Conservation (phyloP, 371 early-diverging fungal genomes). For the Mortierella polycephala region DNA sequence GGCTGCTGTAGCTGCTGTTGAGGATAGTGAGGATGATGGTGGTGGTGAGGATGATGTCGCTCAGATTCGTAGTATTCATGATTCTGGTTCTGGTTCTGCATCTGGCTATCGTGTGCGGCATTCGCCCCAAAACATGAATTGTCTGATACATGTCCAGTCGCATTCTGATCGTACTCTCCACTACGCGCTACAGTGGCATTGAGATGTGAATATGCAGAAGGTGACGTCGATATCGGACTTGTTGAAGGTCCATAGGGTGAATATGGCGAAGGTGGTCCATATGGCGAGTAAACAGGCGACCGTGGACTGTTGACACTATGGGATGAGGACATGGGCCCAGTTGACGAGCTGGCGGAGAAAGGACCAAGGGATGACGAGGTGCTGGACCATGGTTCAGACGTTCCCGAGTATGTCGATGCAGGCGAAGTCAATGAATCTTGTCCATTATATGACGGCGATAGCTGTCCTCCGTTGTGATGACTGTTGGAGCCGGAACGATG, state of each 20-base stretch:
- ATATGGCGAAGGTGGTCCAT: constrained; percentile 26
- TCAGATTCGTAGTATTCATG: not conserved
- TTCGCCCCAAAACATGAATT: not conserved
- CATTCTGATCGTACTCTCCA: not conserved
- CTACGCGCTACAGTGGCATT: not conserved
- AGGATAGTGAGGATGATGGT: not conserved
- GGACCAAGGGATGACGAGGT: constrained; percentile 22
- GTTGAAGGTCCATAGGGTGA: constrained; percentile 19
- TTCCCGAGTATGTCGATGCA: constrained; percentile 25
- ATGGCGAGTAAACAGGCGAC: constrained; percentile 28
- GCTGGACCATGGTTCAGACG: constrained; percentile 33
- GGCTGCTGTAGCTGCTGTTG: not conserved
- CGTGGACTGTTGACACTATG: constrained; percentile 18
- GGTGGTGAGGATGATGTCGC: not conserved
- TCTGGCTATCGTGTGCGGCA: not conserved
- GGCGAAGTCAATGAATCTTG: constrained; percentile 38
- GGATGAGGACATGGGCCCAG: constrained; percentile 22
- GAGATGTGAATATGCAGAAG: constrained; percentile 6
- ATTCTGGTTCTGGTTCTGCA: not conserved
- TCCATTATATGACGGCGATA: constrained; percentile 25
- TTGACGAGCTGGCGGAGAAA: constrained; percentile 17
- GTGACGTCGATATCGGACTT: not conserved
- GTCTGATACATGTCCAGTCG: not conserved
- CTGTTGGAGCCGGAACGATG: not conserved
- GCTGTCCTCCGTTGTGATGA: constrained; percentile 11